Conservation (phyloP, 2,329 filamentous ascomycete species). For the Cytospora chrysosperma region DNA sequence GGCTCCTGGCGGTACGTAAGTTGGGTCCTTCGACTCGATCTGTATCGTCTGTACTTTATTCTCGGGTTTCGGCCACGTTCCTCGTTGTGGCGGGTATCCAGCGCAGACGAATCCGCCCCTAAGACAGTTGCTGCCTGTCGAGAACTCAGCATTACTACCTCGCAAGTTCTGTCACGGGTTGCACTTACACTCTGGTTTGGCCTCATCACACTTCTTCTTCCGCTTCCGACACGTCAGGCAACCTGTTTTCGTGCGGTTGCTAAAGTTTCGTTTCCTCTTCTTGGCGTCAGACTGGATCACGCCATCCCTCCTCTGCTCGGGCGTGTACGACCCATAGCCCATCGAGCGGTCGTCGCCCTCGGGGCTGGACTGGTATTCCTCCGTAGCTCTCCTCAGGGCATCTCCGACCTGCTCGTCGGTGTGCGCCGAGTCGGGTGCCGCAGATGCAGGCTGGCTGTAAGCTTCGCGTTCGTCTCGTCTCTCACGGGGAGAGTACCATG, state of each 20-base stretch:
- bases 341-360: conserved; percentile 51
- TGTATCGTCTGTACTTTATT: conserved; percentile 67
- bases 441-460: conserved; percentile 47
- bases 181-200: conserved; percentile 82
- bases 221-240: conserved; percentile 88
- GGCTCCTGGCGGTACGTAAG: conserved; percentile 59
- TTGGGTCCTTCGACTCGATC: conserved; percentile 79
- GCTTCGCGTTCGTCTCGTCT: conserved; percentile 47
- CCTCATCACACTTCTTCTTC: conserved; percentile 98
- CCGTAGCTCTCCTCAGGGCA: conserved; percentile 43
- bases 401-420: conserved; percentile 52
- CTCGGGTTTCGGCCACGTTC: conserved; percentile 75
- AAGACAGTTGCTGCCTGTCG: conserved; percentile 78
- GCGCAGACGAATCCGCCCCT: conserved; percentile 88
- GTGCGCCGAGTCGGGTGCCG: conserved; percentile 45
- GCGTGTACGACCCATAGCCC: conserved; percentile 44
- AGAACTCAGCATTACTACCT: conserved; percentile 12
- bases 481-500: conserved; percentile 48
- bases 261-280: conserved; percentile 79
- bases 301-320: conserved; percentile 49
- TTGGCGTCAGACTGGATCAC: conserved; percentile 61
- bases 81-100: conserved; percentile 81
- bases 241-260: conserved; percentile 92
- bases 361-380: conserved; percentile 55
- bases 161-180: background rate